These are phyloP conservation scores for Wallemia ichthyophaga DNA, from an alignment of 1,284 basidiomycete genomes.

Conservation along the genomic window DNA sequence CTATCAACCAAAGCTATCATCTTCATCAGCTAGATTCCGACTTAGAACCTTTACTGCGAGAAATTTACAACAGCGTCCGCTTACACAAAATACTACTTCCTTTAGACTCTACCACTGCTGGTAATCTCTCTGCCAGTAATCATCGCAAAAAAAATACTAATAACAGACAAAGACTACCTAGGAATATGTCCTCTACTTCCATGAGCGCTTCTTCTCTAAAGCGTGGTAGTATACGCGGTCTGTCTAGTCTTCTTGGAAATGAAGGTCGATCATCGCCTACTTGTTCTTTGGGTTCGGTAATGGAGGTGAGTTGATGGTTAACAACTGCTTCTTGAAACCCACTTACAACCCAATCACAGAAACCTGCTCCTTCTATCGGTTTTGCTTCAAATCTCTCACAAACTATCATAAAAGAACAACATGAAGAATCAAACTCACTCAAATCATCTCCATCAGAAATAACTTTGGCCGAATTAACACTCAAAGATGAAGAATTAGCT, in stretches of 20 bases:
- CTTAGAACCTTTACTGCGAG: constrained; percentile 3
- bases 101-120: constrained; percentile 3
- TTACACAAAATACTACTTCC: constrained; percentile 5
- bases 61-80: constrained; percentile 1
- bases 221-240: constrained; percentile 57
- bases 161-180: neutral
- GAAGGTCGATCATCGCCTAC: constrained; percentile 66
- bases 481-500: constrained; percentile 68
- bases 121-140: neutral
- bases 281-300: constrained; percentile 16
- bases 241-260: constrained; percentile 39
- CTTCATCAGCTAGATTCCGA: constrained; percentile 1
- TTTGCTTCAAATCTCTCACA: constrained; percentile 87
- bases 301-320: constrained; percentile 14
- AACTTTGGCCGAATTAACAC: constrained; percentile 20
- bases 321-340: constrained; percentile 18
- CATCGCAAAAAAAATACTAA: too few species aligned
- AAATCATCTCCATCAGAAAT: constrained; percentile 28
- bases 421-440: constrained; percentile 61
- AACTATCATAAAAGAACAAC: constrained; percentile 75
- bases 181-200: neutral
- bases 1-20: neutral
- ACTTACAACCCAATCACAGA: constrained; percentile 20
- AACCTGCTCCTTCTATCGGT: constrained; percentile 38
- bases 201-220: constrained; percentile 38